Base-by-base conservation (phyloP, 2,329 filamentous ascomycete genomes). In the Neonectria neomacrospora region DNA sequence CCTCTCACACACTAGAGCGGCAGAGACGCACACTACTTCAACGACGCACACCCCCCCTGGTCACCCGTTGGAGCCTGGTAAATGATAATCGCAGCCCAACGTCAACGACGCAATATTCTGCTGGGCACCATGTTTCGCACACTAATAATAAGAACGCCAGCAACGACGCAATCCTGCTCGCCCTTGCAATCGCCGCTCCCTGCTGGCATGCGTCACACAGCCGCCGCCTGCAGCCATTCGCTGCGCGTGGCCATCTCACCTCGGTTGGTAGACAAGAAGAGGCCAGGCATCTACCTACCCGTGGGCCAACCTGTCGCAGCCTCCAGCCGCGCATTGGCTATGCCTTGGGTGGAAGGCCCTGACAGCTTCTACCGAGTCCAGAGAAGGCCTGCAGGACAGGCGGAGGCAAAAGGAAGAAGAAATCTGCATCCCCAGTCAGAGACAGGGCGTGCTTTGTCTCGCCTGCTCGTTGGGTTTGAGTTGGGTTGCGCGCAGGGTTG, bases 31-130 rank as follows among this genome's bases (percentile, higher is more conserved):
- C 34, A n/a, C 34, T 37, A 37, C 34, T 37, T 14, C 68, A 28
- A 28, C 6, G 28, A 14, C 47, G 26, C 26, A 32, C 47, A 34
- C 67, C 68, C 63, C 66, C 54, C 66, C 62, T 60, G 58, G 61
- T 61, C 65, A 64, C 66, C 66, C 55, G 50, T 52, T 72, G 65
- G 61, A 68, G 65, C 61, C 66, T 58, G 58, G 68, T 61, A 72
- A 72, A 67, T 67, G 61, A 71, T 68, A 67, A 63, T 72, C 63
- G 66, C 68, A 68, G 68, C 70, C 70, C 70, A 72, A 72, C 70
- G n/a, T 61, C 59, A 50, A 67, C 64, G 55, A 68, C 52, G 60
- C 61, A 64, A 71, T 71, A 61, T 63, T 65, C 57, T 71, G 68
- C 65, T 69, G 63, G 63, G 66, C 70, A 70, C 66, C 70, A 67